Conservation (phyloP, 371 early-diverging fungal species). For the Mortierella sp. region DNA sequence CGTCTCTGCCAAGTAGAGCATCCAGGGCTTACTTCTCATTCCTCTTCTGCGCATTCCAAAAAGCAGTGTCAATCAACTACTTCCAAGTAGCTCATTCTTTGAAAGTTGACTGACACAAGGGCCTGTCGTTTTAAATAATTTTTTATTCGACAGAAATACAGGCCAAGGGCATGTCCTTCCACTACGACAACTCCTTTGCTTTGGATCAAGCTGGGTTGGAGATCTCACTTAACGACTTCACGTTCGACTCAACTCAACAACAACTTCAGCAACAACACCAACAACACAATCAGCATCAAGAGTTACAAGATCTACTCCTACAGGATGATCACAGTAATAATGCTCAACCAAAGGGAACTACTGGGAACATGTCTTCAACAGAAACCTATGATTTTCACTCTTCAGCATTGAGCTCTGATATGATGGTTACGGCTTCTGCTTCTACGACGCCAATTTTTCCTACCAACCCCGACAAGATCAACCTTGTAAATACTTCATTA, state of each 20-base stretch:
- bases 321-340: conserved; percentile 18
- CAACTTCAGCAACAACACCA: conserved; percentile 43
- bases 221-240: conserved; percentile 50
- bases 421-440: conserved; percentile 38
- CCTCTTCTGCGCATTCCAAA: not conserved
- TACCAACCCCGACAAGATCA: conserved; percentile 36
- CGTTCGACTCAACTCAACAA: conserved; percentile 40
- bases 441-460: conserved; percentile 50
- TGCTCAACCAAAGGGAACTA: conserved; percentile 15
- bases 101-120: too few relatives aligned
- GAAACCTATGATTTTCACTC: conserved; percentile 36
- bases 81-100: not conserved
- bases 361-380: conserved; percentile 5
- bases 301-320: conserved; percentile 37
- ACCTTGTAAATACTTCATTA: conserved; percentile 17
- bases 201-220: conserved; percentile 48
- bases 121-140: not conserved
- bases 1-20: not conserved
- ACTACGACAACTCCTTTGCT: conserved; percentile 41
- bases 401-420: conserved; percentile 31
- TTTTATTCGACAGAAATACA: not conserved
- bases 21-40: not conserved
- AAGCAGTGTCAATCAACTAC: too few relatives aligned
- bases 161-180: conserved; percentile 33
- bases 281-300: conserved; percentile 36